Base-by-base conservation (phyloP, 495 filamentous ascomycete genomes). In the Hyphodiscus hymeniophilus region DNA sequence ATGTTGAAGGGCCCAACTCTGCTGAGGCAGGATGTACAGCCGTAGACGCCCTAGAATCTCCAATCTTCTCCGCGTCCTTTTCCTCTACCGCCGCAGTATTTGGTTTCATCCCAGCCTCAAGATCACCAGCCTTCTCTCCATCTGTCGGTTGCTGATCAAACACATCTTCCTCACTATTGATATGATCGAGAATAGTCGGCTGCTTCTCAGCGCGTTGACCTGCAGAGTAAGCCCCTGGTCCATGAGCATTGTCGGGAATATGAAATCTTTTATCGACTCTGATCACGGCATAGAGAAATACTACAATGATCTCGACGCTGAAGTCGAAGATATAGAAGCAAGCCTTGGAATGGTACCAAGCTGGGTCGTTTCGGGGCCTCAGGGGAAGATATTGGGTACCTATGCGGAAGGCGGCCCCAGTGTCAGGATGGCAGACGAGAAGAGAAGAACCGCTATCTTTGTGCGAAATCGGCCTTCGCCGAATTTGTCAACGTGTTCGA, bases 311-410 rank as follows among this genome's bases (percentile, higher is more conserved):
- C 63, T 96, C 90, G 11, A 88, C 67, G 0, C 63, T 66, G 52
- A 89, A 89, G 59, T 82, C 79, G 69, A 94, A 89, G 54, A 79
- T 58, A 64, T 89, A 95, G 65, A 92, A 95, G 56, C 75, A 77
- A 2, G 78, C 74, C 55, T 82, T 83, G 50, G 61, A 66, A 52
- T 84, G 73, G 51, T 82, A 92, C 72, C 79, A 82, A 2, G 79
- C 72, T 10, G 85, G 82, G 28, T 84, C 31, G 5, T 42, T 61
- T 8, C 55, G 38, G 0, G 80, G 82, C 26, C 26, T n/a, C 5
- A 76, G 68, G 0, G 72, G 61, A 38, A 71, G 66, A 65, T 75
- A 88, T 26, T 55, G 66, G 0, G 70, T 76, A 1, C 70, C 84
- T 28, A 74, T 70, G 13, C 88, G 74, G 64, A 86, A 89, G 0